Conservation (phyloP, 441 rosid species). For the Cnidoscolus chayamansa region DNA sequence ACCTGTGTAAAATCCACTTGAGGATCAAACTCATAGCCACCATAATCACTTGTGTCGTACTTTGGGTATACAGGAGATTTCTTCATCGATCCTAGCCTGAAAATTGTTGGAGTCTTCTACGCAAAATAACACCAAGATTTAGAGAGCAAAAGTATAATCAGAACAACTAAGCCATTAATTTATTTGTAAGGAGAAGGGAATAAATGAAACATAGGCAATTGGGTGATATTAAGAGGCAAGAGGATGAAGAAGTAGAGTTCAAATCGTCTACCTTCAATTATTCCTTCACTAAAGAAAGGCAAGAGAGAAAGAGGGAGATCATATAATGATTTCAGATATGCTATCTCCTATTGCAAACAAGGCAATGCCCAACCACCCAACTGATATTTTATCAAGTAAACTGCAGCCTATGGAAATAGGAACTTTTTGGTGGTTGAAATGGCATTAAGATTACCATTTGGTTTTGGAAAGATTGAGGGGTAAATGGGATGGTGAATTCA, state of each 20-base stretch:
- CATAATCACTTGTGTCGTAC: conserved; percentile 36
- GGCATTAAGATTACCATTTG: not conserved
- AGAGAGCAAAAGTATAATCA: not conserved
- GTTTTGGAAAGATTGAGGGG: not conserved
- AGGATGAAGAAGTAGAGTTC: conserved; percentile 9
- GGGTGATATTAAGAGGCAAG: not conserved
- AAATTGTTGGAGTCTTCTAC: conserved; percentile 5
- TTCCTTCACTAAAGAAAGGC: conserved; percentile 13
- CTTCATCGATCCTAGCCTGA: conserved; percentile 34
- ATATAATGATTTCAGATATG: conserved; percentile 17
- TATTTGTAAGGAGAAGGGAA: not conserved
- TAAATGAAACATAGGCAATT: not conserved
- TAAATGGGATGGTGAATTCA: conserved; percentile 9
- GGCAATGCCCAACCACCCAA: conserved; percentile 27
- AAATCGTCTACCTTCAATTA: conserved; percentile 14
- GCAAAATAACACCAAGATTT: not conserved
- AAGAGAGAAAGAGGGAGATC: not conserved
- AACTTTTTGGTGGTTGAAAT: conserved; percentile 18
- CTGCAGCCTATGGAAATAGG: conserved; percentile 10
- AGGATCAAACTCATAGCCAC: conserved; percentile 44
- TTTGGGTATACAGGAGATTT: conserved; percentile 29
- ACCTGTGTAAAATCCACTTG: conserved; percentile 47
- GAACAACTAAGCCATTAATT: conserved; percentile 3
- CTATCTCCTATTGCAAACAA: conserved; percentile 8
- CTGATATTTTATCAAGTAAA: conserved; percentile 9